Percentiles rank a stretch among this genome's conserved stretches.
Conservation (phyloP, 78 protist species). For the Bodo saltans region DNA sequence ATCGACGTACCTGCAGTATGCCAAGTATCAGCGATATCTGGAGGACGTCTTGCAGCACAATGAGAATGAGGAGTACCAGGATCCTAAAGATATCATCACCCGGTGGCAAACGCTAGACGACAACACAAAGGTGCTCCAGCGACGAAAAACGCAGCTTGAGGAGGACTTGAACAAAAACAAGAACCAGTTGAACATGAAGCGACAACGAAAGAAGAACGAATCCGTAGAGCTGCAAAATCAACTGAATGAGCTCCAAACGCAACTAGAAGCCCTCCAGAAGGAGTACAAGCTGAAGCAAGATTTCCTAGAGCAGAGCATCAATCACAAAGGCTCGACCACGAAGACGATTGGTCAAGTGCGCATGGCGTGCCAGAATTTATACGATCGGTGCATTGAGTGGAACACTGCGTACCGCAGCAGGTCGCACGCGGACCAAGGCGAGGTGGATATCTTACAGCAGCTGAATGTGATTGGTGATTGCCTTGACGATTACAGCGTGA, state of each 20-base stretch:
- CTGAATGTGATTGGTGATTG: slow-evolving; percentile 15
- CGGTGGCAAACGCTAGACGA: slow-evolving; percentile 27
- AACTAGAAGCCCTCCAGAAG: slow-evolving; percentile 11
- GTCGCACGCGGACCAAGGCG: not conserved
- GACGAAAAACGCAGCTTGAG: slow-evolving; percentile 1
- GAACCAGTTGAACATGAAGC: not conserved
- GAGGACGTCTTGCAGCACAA: slow-evolving; percentile 25
- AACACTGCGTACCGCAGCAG: not conserved
- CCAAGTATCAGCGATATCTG: slow-evolving; percentile 14
- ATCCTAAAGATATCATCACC: slow-evolving; percentile 17
- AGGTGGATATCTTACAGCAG: slow-evolving; percentile 16
- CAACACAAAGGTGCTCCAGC: slow-evolving; percentile 17
- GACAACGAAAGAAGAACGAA: slow-evolving; percentile 1
- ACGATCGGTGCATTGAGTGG: slow-evolving; percentile 1
- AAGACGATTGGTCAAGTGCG: slow-evolving; percentile 12
- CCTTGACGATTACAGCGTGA: slow-evolving; percentile 17
- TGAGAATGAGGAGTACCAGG: slow-evolving; percentile 23
- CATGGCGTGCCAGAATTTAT: slow-evolving; percentile 25
- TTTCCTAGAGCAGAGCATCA: not conserved
- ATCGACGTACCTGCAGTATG: not conserved
- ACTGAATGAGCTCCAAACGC: not conserved
- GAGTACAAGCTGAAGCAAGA: not conserved
- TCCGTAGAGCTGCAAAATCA: slow-evolving; percentile 10
- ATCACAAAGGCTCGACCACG: not conserved
- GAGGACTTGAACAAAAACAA: not conserved